These are phyloP conservation scores for Hemileccinum rubropunctum DNA, from an alignment of 768 basidiomycete species.

Conservation along the genomic window DNA sequence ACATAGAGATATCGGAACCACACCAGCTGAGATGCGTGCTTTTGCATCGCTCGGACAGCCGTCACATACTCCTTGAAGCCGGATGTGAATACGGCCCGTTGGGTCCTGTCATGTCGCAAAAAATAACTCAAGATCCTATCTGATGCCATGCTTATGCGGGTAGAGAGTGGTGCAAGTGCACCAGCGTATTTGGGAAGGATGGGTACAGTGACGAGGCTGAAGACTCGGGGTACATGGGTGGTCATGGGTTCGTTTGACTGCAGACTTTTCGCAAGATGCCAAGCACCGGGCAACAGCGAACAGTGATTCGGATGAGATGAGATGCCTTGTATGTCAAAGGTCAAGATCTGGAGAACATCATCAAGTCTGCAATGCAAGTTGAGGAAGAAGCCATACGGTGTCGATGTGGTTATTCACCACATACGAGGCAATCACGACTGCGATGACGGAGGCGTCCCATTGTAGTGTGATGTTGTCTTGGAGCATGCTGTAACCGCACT, in stretches of 20 bases:
- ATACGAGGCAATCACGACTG: conserved; percentile 56
- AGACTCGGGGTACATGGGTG: conserved; percentile 42
- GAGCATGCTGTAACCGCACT: conserved; percentile 46
- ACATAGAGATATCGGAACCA: conserved; percentile 93
- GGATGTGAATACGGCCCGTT: conserved; percentile 48
- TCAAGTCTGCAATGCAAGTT: neutral
- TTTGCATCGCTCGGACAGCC: conserved; percentile 65
- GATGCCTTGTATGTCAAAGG: conserved; percentile 75
- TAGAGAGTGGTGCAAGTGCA: conserved; percentile 46
- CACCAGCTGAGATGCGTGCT: conserved; percentile 72
- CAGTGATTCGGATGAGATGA: conserved; percentile 88
- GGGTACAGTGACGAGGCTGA: conserved; percentile 59
- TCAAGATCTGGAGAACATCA: conserved; percentile 59
- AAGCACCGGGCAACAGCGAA: conserved; percentile 59
- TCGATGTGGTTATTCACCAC: conserved; percentile 57
- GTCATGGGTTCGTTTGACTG: conserved; percentile 29
- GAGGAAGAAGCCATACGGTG: conserved; percentile 44
- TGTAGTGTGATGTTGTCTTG: conserved; percentile 67
- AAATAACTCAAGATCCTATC: conserved; percentile 5
- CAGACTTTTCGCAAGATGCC: conserved; percentile 39
- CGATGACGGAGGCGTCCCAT: conserved; percentile 66
- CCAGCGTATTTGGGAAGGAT: conserved; percentile 60
- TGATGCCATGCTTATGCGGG: conserved; percentile 43
- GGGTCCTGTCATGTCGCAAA: neutral
- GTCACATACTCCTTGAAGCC: conserved; percentile 52